phyloP scores from a whole-genome alignment of 2,329 filamentous ascomycete species.

The Cladobotryum protrusum region DNA sequence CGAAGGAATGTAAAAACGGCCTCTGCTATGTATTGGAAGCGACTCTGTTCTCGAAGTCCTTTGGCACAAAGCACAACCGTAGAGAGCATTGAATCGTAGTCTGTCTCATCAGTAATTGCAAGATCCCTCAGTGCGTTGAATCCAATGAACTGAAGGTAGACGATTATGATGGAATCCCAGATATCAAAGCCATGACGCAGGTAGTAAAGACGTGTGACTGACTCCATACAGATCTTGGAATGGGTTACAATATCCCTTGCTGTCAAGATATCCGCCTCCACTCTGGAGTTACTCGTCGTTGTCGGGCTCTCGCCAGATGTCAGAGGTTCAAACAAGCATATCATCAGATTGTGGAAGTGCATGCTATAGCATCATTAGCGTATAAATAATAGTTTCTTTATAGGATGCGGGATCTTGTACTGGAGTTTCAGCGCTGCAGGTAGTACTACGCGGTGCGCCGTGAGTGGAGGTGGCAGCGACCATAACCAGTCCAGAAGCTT shows the following conservation, averaged over 20 bases:
- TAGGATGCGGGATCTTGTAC: background rate
- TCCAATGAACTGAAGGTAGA: too few relatives aligned
- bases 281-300: too few relatives aligned
- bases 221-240: conserved; percentile 8
- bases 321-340: background rate
- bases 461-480: background rate
- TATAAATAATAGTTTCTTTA: too few relatives aligned
- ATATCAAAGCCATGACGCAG: conserved; percentile 20
- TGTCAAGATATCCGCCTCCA: background rate
- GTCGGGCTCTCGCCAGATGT: too few relatives aligned
- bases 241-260: background rate
- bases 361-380: background rate
- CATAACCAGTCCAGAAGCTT: background rate
- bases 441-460: background rate
- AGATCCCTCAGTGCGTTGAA: too few relatives aligned
- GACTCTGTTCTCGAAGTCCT: too few relatives aligned
- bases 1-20: too few relatives aligned
- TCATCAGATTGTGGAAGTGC: background rate
- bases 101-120: too few relatives aligned
- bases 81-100: too few relatives aligned
- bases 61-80: too few relatives aligned
- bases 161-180: conserved; percentile 11
- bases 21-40: too few relatives aligned
- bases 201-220: conserved; percentile 18
- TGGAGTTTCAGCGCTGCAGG: background rate